Evolutionary conservation across 2,329 filamentous ascomycete species (phyloP).

Genomic region (Pyrenophora graminea): DNA sequence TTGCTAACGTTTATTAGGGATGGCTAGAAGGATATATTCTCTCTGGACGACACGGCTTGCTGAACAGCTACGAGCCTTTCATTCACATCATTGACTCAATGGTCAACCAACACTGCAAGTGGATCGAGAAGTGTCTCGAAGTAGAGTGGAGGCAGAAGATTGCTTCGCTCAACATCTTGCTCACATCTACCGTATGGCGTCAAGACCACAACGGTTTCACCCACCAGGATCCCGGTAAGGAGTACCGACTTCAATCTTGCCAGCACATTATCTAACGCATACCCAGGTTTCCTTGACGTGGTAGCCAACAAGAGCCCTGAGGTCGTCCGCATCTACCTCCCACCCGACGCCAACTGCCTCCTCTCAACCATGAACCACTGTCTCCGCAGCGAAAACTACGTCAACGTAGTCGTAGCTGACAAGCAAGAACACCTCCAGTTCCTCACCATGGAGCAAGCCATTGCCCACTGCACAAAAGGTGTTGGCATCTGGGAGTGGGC

Average conservation of each 20-base stretch:
- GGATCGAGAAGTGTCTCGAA: constrained; percentile 80
- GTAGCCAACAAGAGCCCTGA: constrained; percentile 80
- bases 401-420: constrained; percentile 79
- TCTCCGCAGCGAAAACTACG: constrained; percentile 73
- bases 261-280: neutral
- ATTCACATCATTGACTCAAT: constrained; percentile 84
- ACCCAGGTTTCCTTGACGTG: constrained; percentile 67
- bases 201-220: constrained; percentile 86
- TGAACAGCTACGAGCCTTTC: constrained; percentile 83
- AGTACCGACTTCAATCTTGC: neutral
- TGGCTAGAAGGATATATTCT: constrained; percentile 81
- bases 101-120: constrained; percentile 86
- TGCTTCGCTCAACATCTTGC: constrained; percentile 76
- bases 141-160: constrained; percentile 76
- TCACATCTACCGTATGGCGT: constrained; percentile 78
- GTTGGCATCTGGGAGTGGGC: constrained; percentile 79
- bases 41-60: constrained; percentile 73
- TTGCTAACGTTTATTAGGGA: constrained; percentile 26
- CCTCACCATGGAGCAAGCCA: constrained; percentile 71
- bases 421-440: constrained; percentile 80
- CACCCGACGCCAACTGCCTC: constrained; percentile 77
- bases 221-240: constrained; percentile 69
- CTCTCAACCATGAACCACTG: constrained; percentile 78
- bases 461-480: constrained; percentile 78
- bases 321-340: constrained; percentile 79